Conservation (phyloP, 1,139 yeast genomes). For the Taiozyma sp. region DNA sequence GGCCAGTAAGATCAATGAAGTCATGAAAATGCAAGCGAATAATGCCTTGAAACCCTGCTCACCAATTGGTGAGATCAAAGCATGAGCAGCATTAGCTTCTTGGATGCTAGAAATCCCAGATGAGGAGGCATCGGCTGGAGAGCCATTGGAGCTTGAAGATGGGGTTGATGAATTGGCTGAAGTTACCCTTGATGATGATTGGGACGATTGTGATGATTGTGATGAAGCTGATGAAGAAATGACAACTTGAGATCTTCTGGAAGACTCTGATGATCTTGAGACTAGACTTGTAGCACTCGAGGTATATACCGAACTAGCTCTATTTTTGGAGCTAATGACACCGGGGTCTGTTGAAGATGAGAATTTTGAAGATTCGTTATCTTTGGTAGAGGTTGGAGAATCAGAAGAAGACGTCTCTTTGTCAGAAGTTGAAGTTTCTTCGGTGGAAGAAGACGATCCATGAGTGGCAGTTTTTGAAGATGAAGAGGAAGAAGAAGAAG, state of each 20-base stretch:
- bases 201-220: too few relatives aligned
- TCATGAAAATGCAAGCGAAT: slow-evolving; percentile 3
- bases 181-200: not conserved
- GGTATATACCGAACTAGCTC: slow-evolving; percentile 7
- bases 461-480: slow-evolving; percentile 8
- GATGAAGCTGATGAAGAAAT: not conserved
- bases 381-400: not conserved
- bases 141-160: not conserved
- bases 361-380: not conserved
- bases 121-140: not conserved
- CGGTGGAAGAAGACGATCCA: not conserved
- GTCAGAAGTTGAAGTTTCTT: not conserved
- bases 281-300: slow-evolving; percentile 10
- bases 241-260: not conserved
- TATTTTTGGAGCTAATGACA: slow-evolving; percentile 8
- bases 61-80: slow-evolving; percentile 2
- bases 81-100: slow-evolving; percentile 2
- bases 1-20: slow-evolving; percentile 5
- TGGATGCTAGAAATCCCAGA: slow-evolving; percentile 1
- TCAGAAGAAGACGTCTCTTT: not conserved
- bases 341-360: slow-evolving; percentile 1
- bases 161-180: slow-evolving; percentile 2
- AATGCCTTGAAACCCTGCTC: slow-evolving; percentile 8
- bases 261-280: slow-evolving; percentile 6
- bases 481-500: slow-evolving; percentile 13